Evolutionary conservation across 345 rosid species (phyloP), one percentile per base, ranked within the genome.

Genomic region (Brassica napus): DNA sequence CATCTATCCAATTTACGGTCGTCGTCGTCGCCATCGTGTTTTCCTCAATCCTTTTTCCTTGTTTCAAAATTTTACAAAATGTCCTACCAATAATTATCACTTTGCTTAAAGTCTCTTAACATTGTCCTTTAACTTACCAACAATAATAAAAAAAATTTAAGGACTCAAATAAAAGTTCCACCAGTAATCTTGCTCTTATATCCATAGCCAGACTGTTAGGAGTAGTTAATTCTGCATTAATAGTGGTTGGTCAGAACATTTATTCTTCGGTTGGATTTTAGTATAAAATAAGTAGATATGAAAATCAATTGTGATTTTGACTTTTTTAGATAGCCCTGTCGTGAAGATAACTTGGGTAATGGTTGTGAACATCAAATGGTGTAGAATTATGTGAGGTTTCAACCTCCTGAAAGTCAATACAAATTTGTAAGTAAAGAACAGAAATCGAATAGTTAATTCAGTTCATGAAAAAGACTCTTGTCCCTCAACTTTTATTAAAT

Each of bases 161-260:
- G 18, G 18, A 16, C 18, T 16, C 18, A 16, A 16, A 16, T 16
- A 16, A 16, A 16, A 16, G 18, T 16, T 16, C 18, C 18, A 16
- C 18, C 18, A 16, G 18, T 16, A 16, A 16, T 16, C 18, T 16
- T 16, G 18, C 18, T 16, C 18, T 42, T 26, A 12, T 49, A 49
- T 49, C 31, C 69, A 47, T 61, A 32, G 75, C 70, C 75, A 77
- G 80, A 61, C 54, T 69, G 69, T 61, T 8, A 30, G 37, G 18
- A 35, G 34, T 0, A 3, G 14, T 57, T 66, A 6, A 39, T 10
- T 65, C 2, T 35, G 72, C 8, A 16, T 2, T 74, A 75, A 15
- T 65, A 65, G 71, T 34, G 14, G 65, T 9, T 35, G 11, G 18
- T 75, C 28, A 42, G 60, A 30, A 30, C 30, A 35, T 64, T 26